These are phyloP conservation scores for Termitomyces sp. DNA, from an alignment of 768 basidiomycete species.

Conservation along the genomic window DNA sequence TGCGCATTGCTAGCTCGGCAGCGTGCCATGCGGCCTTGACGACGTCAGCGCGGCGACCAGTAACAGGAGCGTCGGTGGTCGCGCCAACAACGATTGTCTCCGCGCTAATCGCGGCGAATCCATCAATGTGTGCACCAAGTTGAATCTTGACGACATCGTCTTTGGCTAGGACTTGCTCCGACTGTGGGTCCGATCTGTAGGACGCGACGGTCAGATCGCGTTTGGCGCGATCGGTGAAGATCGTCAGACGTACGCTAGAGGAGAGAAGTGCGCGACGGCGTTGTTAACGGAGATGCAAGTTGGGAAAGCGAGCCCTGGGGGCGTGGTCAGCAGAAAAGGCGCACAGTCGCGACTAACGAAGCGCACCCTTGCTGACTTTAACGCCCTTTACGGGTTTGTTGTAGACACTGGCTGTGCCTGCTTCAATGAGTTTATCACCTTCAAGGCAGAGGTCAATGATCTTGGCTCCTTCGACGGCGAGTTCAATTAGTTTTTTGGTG, in stretches of 20 bases:
- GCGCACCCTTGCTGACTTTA: conserved; percentile 79
- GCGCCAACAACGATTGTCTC: conserved; percentile 92
- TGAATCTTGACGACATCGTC: conserved; percentile 95
- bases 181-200: conserved; percentile 70
- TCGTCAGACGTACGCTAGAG: conserved; percentile 69
- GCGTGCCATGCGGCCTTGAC: conserved; percentile 93
- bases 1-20: conserved; percentile 88
- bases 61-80: conserved; percentile 66
- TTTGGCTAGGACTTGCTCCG: conserved; percentile 66
- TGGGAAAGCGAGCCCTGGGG: conserved; percentile 86
- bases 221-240: conserved; percentile 15
- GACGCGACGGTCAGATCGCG: conserved; percentile 10
- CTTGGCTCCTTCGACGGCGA: conserved; percentile 79
- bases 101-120: conserved; percentile 89
- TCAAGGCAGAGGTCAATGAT: conserved; percentile 87
- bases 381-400: conserved; percentile 89
- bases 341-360: conserved; percentile 18
- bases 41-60: conserved; percentile 86
- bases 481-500: conserved; percentile 78
- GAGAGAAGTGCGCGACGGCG: conserved; percentile 92
- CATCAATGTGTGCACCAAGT: conserved; percentile 96
- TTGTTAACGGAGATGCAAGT: conserved; percentile 95
- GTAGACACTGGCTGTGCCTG: conserved; percentile 80
- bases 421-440: conserved; percentile 91
- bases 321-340: conserved; percentile 2